Evolutionary conservation across 768 basidiomycete species (phyloP).

Genomic region (Hygrophoropsis aurantiaca): DNA sequence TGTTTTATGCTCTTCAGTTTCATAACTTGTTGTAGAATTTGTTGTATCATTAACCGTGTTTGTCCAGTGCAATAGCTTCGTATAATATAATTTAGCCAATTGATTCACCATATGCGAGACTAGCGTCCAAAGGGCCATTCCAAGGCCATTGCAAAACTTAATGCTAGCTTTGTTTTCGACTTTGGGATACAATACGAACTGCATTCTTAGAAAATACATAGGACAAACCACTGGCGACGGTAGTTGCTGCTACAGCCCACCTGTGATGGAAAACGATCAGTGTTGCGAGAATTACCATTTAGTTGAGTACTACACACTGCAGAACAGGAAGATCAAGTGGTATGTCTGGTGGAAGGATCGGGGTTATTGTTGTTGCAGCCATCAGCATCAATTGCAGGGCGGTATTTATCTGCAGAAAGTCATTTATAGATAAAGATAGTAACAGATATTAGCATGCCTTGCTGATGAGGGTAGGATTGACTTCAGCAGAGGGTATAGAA

Average conservation of each 20-base stretch:
- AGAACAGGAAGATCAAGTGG: conserved; percentile 56
- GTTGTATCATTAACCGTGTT: conserved; percentile 16
- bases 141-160: too few species aligned
- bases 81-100: conserved; percentile 14
- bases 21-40: conserved; percentile 1
- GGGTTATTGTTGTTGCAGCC: conserved; percentile 84
- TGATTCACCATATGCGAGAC: too few species aligned
- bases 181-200: conserved; percentile 55
- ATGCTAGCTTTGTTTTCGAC: conserved; percentile 26
- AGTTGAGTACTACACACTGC: conserved; percentile 57
- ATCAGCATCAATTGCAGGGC: conserved; percentile 89
- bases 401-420: conserved; percentile 72
- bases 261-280: conserved; percentile 38
- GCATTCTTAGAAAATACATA: conserved; percentile 78
- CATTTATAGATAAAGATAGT: conserved; percentile 2
- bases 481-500: conserved; percentile 92
- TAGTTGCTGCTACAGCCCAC: conserved; percentile 85
- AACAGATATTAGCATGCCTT: conserved; percentile 51
- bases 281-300: neutral
- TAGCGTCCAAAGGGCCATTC: too few species aligned
- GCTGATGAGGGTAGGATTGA: conserved; percentile 90
- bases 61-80: conserved; percentile 17
- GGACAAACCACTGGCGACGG: conserved; percentile 87
- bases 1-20: conserved; percentile 1
- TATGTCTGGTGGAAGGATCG: conserved; percentile 66